phyloP scores from a whole-genome alignment of 345 rosid genomes.

The Brassica cretica region DNA sequence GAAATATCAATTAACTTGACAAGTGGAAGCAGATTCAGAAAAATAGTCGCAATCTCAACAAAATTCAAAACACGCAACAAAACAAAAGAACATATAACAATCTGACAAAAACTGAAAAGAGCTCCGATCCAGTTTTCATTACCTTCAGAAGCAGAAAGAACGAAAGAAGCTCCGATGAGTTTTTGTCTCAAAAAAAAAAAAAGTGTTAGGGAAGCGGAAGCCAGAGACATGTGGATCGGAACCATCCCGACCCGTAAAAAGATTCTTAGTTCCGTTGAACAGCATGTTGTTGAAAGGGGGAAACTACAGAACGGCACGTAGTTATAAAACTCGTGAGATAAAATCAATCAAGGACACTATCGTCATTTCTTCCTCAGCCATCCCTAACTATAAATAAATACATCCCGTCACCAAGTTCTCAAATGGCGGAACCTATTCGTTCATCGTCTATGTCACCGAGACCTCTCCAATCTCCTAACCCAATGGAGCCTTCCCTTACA shows the following conservation, averaged over 20 bases:
- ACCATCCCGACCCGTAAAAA: conserved; percentile 17
- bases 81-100: conserved; percentile 6
- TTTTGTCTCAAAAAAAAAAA: no score
- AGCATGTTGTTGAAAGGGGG: neutral
- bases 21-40: conserved; percentile 29
- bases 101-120: neutral
- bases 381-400: no score
- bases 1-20: conserved; percentile 2
- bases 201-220: conserved; percentile 12
- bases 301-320: neutral
- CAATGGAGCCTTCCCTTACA: conserved; percentile 45
- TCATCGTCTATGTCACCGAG: conserved; percentile 46
- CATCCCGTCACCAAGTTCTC: no score
- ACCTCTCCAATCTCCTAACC: conserved; percentile 43
- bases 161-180: neutral
- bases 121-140: conserved; percentile 26
- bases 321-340: neutral
- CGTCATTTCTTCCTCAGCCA: neutral
- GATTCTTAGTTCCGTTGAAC: neutral
- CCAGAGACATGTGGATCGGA: conserved; percentile 25
- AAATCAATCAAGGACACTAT: neutral
- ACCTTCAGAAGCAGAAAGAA: conserved; percentile 17
- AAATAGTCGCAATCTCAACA: neutral
- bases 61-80: neutral
- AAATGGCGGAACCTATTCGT: conserved; percentile 49